phyloP scores from a whole-genome alignment of 441 rosid genomes.

The Brassica balearica region DNA sequence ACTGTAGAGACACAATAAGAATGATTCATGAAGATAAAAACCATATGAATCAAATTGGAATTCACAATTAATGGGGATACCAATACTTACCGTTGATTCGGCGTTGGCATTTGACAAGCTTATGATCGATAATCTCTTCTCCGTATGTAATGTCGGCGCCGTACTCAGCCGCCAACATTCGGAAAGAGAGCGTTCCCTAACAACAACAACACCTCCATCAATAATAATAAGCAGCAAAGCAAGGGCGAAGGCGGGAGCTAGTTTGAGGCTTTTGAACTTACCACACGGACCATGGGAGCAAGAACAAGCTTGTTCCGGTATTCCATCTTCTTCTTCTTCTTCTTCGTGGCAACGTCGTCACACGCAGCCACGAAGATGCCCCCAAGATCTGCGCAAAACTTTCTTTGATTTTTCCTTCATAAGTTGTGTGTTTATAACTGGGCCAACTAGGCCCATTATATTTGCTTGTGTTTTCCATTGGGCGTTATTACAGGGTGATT shows the following conservation, averaged over 20 bases:
- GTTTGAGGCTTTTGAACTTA: constrained; percentile 47
- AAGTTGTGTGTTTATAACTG: no score
- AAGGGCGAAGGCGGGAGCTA: background rate
- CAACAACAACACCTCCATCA: background rate
- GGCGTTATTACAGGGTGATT: no score
- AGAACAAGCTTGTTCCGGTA: constrained; percentile 79
- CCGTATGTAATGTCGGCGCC: constrained; percentile 88
- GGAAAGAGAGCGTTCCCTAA: constrained; percentile 78
- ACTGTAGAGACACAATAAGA: constrained; percentile 45
- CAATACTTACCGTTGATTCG: constrained; percentile 54
- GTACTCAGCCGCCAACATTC: constrained; percentile 76
- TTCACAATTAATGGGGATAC: background rate
- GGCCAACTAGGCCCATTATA: no score
- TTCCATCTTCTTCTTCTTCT: constrained; percentile 56
- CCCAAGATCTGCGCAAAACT: no score
- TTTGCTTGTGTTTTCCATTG: no score
- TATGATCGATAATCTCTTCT: constrained; percentile 84
- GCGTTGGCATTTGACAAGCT: constrained; percentile 72
- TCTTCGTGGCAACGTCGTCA: no score
- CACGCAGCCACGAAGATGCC: no score
- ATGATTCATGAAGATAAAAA: background rate
- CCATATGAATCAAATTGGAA: constrained; percentile 19
- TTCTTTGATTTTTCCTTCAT: no score
- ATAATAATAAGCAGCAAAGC: background rate
- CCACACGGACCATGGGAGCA: constrained; percentile 97